These are phyloP conservation scores for Penicillium sp. DNA, from an alignment of 2,329 filamentous ascomycete species.

Conservation along the genomic window DNA sequence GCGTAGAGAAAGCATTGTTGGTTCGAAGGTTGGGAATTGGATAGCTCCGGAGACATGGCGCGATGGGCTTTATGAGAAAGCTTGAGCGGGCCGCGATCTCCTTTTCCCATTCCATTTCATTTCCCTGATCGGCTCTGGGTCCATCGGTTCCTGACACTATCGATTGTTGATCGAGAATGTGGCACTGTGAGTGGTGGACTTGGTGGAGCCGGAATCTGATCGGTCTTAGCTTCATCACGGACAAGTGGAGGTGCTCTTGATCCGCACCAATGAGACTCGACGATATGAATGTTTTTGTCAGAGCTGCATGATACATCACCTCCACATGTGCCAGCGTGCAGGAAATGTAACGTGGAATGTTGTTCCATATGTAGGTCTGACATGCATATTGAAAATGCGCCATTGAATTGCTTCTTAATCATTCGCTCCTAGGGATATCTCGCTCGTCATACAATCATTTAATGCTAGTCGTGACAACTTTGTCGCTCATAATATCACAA, in stretches of 20 bases:
- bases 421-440: slow-evolving; percentile 4
- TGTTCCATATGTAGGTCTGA: background rate
- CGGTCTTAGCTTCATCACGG: slow-evolving; percentile 2
- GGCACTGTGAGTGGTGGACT: slow-evolving; percentile 11
- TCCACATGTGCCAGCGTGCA: background rate
- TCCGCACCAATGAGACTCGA: background rate
- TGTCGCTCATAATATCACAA: background rate
- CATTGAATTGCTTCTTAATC: background rate
- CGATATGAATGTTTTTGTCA: background rate
- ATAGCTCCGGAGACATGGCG: background rate
- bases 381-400: background rate
- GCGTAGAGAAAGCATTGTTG: slow-evolving; percentile 19
- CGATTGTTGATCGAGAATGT: slow-evolving; percentile 12
- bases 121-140: slow-evolving; percentile 7
- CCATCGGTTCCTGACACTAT: slow-evolving; percentile 18
- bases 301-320: slow-evolving; percentile 8
- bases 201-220: background rate
- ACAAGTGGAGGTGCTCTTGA: background rate
- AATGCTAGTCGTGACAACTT: background rate
- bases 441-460: background rate
- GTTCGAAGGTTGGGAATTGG: background rate
- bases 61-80: background rate
- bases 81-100: background rate
- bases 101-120: slow-evolving; percentile 10
- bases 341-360: background rate